Evolutionary conservation across 176 grass and related monocot genomes (phyloP).

Genomic region (Thinopyrum elongatum): DNA sequence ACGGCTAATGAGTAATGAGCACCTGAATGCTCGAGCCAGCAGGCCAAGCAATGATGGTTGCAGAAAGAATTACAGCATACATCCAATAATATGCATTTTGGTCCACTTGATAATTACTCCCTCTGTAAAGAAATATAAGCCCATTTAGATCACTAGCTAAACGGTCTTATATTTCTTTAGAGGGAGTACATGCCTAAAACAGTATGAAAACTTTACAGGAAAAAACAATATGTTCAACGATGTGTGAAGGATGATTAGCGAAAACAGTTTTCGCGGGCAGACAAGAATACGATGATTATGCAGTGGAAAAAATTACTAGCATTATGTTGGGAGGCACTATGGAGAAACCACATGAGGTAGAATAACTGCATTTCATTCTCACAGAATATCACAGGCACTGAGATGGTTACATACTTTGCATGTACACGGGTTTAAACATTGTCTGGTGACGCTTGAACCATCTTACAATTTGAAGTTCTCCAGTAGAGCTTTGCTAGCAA

Average conservation of each 20-base stretch:
- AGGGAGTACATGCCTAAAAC: too few relatives aligned
- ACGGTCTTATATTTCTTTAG: too few relatives aligned
- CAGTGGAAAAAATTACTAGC: background rate
- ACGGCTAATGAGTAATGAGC: background rate
- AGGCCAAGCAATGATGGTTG: too few relatives aligned
- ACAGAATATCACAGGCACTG: background rate
- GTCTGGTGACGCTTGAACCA: background rate
- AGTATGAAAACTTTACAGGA: too few relatives aligned
- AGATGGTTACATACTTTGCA: background rate
- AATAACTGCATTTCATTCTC: background rate
- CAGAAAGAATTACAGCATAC: background rate
- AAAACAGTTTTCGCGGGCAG: background rate
- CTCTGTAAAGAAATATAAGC: too few relatives aligned
- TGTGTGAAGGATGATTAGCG: background rate
- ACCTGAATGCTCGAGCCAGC: too few relatives aligned
- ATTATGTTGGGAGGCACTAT: background rate
- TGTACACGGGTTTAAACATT: background rate
- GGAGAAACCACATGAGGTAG: background rate
- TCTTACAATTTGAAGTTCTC: slow-evolving; percentile 68
- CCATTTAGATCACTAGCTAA: too few relatives aligned
- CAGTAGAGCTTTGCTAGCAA: slow-evolving; percentile 50
- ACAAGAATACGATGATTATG: background rate
- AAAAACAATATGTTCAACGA: background rate
- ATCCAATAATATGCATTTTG: background rate
- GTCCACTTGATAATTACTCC: background rate